Evolutionary conservation across 805 yeast genomes (phyloP), one percentile per base, ranked within the genome.

Genomic region (Kockiozyma suomiensis): DNA sequence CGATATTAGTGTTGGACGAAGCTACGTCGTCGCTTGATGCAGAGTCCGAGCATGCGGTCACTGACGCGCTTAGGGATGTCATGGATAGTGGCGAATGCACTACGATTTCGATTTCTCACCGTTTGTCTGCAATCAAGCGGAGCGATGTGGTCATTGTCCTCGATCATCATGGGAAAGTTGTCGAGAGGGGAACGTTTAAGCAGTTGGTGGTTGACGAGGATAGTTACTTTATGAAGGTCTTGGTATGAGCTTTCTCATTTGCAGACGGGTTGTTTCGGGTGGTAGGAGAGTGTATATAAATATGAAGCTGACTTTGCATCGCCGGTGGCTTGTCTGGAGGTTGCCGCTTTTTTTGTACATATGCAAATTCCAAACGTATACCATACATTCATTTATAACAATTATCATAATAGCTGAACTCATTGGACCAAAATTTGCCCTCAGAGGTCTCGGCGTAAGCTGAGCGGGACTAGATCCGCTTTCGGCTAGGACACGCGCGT

Each of bases 21-120:
- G 84, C 84, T 8, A 80, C 84, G 1, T 78, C 82, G 6, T 82
- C 84, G 5, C 72, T 80, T 25, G 84, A 80, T 66, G 76, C 76
- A 72, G 82, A 80, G 67, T 86, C 91, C 0, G 93, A 87, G 72
- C 73, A 82, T 3, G 81, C 81, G 69, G 85, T 87, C 57, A 90
- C 86, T 69, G 64, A 74, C 15, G 86, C 90, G 5, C 84, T 84
- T 59, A 74, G 75, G 28, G 72, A 78, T 50, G 79, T 94, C 61
- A 79, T 81, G 15, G 75, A 72, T 4, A 87, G 85, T 67, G 56
- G 72, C 6, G 75, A 81, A 28, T 83, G 90, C 69, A 86, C 92
- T 1, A 83, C 87, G 47, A 73, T 87, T 62, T 86, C 90, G 70
- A 85, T 87, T 72, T 91, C 92, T 8, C 93, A 87, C 72, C 76